phyloP scores from a whole-genome alignment of 441 rosid genomes.

The Geranium incanum region DNA sequence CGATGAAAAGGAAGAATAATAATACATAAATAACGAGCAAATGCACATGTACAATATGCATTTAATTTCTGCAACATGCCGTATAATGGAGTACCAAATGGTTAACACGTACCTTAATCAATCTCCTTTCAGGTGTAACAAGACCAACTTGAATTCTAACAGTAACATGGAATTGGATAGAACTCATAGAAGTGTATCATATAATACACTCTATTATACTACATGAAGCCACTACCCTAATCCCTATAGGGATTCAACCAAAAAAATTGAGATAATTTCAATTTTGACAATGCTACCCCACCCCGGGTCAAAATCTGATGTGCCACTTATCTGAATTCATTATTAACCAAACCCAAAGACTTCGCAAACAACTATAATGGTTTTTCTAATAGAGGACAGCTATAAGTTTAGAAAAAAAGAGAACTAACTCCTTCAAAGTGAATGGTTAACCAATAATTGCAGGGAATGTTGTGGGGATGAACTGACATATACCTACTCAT shows the following conservation, averaged over 20 bases:
- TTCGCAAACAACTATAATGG: no score
- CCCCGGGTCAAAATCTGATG: neutral
- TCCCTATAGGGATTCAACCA: neutral
- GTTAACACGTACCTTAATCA: slow-evolving; percentile 1
- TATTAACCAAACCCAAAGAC: neutral
- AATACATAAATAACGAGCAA: no score
- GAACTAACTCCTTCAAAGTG: no score
- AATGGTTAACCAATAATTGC: no score
- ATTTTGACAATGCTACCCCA: neutral
- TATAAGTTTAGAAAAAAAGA: no score
- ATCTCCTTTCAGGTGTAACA: neutral
- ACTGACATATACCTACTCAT: no score
- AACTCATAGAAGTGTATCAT: neutral
- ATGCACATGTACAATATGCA: neutral
- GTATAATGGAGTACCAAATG: neutral
- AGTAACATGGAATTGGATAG: neutral
- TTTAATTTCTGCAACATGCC: neutral
- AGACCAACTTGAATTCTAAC: neutral
- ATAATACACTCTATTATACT: neutral
- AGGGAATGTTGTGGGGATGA: no score
- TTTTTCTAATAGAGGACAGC: no score
- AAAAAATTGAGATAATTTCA: neutral
- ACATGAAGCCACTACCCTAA: neutral
- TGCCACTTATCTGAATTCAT: neutral
- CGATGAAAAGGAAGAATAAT: no score